Base-by-base conservation (phyloP, 257 asterid genomes). In the Gardenia jasminoides region DNA sequence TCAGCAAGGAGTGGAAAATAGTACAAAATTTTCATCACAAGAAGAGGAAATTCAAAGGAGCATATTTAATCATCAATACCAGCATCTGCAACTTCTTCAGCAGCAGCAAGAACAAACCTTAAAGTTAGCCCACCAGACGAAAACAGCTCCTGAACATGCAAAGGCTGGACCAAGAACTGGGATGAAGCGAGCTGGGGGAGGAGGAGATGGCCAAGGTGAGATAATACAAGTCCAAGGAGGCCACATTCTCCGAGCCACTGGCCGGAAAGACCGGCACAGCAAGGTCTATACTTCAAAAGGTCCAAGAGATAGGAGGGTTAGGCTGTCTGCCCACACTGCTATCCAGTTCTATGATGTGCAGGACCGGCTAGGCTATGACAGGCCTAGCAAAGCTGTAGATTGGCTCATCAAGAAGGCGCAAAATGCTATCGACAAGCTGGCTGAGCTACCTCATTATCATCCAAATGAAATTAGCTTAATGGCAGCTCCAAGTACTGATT, bases 301-400 rank as follows among this genome's bases (percentile, higher is more conserved):
- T 12, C 91, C 91, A 0, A 75, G 90, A 75, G 95, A 90, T 82
- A 85, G 95, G 16, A 81, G 95, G 28, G 88, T 90, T 13, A 74
- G 95, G 61, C 89, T 90, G 13, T 78, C 95, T 0, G 95, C 95
- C 26, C 88, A 89, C 87, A 90, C 95, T 0, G 95, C 93, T 0
- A 89, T 90, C 43, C 91, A 90, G 20, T 87, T 90, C 80, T 90
- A 89, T 74, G 95, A 90, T 52, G 91, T 90, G 0, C 95, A 90
- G 76, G 95, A 88, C 73, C 82, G 95, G 5, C 67, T 90, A 68
- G 95, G 95, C 76, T 90, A 84, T 39, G 95, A 90, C 83, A 81
- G 92, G 48, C 91, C 95, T 0, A 90, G 91, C 84, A 90, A 88
- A 58, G 92, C 91, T 30, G 87, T 90, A 1, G 95, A 88, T 76